phyloP scores from a whole-genome alignment of 495 filamentous ascomycete species.

The Xylaria palmicola region DNA sequence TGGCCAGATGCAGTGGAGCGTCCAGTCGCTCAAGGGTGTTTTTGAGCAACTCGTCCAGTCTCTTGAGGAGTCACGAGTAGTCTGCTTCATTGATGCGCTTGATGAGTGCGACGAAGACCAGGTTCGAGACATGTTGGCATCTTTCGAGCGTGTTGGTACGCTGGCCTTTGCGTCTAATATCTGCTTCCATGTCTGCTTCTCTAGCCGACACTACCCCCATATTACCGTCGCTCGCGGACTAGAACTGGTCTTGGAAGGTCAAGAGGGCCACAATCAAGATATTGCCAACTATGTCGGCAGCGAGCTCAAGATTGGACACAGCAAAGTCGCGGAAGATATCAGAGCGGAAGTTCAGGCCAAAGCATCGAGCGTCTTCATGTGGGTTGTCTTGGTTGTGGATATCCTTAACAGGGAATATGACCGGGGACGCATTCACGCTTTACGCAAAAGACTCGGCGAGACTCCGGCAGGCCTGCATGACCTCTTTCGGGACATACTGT shows the following conservation, averaged over 20 bases:
- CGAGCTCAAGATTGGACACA: slow-evolving; percentile 2
- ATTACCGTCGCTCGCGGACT: background rate
- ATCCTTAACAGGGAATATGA: slow-evolving; percentile 39
- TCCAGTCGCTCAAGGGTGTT: slow-evolving; percentile 29
- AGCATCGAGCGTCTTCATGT: slow-evolving; percentile 41
- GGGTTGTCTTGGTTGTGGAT: slow-evolving; percentile 38
- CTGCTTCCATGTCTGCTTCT: background rate
- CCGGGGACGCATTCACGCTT: slow-evolving; percentile 22
- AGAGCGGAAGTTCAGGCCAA: slow-evolving; percentile 26
- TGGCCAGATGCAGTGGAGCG: slow-evolving; percentile 23
- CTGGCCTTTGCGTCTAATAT: background rate
- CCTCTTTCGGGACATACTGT: slow-evolving; percentile 39
- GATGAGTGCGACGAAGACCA: slow-evolving; percentile 19
- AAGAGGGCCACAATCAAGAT: slow-evolving; percentile 19
- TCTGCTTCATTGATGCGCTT: slow-evolving; percentile 2
- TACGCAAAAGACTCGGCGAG: slow-evolving; percentile 28
- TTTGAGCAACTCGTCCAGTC: slow-evolving; percentile 26
- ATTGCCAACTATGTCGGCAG: slow-evolving; percentile 9
- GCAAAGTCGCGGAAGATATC: slow-evolving; percentile 4
- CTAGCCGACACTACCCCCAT: background rate
- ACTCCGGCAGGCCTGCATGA: slow-evolving; percentile 35
- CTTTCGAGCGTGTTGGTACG: slow-evolving; percentile 18
- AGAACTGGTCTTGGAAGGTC: background rate
- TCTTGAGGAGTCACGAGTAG: background rate
- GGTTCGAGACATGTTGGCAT: slow-evolving; percentile 20